Percentiles rank a stretch among this genome's conserved stretches.
Conservation (phyloP, 441 rosid species). For the Aleurites moluccanus region DNA sequence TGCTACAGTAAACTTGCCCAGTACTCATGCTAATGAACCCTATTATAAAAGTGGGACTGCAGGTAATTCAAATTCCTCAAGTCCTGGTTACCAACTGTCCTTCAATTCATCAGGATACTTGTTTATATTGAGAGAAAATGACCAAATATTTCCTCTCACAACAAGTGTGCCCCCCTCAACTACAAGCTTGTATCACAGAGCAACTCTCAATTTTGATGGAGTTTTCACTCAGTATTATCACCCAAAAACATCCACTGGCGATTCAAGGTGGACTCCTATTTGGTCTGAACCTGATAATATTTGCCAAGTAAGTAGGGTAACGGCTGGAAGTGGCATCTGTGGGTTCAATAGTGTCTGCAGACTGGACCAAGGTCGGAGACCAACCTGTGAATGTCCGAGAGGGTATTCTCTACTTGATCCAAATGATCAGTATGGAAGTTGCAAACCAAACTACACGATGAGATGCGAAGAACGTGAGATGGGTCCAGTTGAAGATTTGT, state of each 20-base stretch:
- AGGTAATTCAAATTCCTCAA: conserved; percentile 1
- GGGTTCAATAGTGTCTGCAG: conserved; percentile 43
- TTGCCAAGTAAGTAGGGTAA: conserved; percentile 33
- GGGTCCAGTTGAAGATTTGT: not conserved
- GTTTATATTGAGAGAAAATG: conserved; percentile 8
- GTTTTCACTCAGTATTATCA: conserved; percentile 33
- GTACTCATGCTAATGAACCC: conserved; percentile 5
- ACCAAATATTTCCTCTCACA: not conserved
- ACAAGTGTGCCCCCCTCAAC: not conserved
- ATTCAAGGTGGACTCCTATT: conserved; percentile 11
- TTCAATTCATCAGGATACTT: not conserved
- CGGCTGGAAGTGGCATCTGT: conserved; percentile 33
- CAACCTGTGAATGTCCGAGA: conserved; percentile 34
- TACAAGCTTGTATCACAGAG: conserved; percentile 36
- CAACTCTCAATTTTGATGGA: conserved; percentile 39
- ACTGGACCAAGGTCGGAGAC: conserved; percentile 20
- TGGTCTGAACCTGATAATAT: conserved; percentile 28
- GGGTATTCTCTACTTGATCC: conserved; percentile 30
- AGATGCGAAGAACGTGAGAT: conserved; percentile 23
- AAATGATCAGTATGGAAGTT: conserved; percentile 13
- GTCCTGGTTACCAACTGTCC: conserved; percentile 20
- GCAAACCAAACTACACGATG: conserved; percentile 32
- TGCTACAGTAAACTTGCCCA: conserved; percentile 15
- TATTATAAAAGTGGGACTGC: conserved; percentile 16
- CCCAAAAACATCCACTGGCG: conserved; percentile 22